Evolutionary conservation across 2,329 filamentous ascomycete species (phyloP).

Genomic region (Epichloe scottii): DNA sequence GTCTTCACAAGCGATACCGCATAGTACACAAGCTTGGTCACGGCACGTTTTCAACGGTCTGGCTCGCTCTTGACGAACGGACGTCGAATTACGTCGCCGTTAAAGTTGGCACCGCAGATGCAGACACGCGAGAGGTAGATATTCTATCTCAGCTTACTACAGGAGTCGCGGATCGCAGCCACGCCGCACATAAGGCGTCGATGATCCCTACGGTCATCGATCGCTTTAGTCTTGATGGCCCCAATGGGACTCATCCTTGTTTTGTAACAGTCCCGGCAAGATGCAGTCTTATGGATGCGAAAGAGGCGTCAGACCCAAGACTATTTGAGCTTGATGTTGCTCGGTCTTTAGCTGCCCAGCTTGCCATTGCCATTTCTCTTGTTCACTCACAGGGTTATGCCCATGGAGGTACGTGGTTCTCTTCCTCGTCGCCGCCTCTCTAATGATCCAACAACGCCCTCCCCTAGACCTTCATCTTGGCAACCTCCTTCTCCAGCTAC

Average conservation of each 20-base stretch:
- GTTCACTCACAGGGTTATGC: too few relatives aligned
- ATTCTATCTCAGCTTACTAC: constrained; percentile 8
- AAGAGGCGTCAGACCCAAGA: not conserved
- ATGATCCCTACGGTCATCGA: constrained; percentile 7
- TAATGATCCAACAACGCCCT: not conserved
- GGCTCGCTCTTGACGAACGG: not conserved
- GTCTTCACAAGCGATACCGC: constrained; percentile 23
- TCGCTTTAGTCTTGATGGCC: not conserved
- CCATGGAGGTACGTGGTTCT: too few relatives aligned
- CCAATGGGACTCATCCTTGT: constrained; percentile 17
- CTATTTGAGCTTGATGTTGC: constrained; percentile 15
- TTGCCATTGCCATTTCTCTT: too few relatives aligned
- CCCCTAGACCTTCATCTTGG: constrained; percentile 20
- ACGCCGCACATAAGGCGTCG: constrained; percentile 14
- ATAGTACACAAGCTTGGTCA: too few relatives aligned
- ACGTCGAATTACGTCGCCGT: too few relatives aligned
- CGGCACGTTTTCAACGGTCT: not conserved
- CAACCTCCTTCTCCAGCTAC: constrained; percentile 19
- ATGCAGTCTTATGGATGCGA: constrained; percentile 14
- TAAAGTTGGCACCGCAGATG: constrained; percentile 20
- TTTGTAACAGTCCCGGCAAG: constrained; percentile 14
- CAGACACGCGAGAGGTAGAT: constrained; percentile 13
- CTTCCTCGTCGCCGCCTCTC: too few relatives aligned
- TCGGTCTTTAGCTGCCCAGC: too few relatives aligned
- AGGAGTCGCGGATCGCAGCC: not conserved